Base-by-base conservation (phyloP, 805 yeast species). In the Candida xyloterini region DNA sequence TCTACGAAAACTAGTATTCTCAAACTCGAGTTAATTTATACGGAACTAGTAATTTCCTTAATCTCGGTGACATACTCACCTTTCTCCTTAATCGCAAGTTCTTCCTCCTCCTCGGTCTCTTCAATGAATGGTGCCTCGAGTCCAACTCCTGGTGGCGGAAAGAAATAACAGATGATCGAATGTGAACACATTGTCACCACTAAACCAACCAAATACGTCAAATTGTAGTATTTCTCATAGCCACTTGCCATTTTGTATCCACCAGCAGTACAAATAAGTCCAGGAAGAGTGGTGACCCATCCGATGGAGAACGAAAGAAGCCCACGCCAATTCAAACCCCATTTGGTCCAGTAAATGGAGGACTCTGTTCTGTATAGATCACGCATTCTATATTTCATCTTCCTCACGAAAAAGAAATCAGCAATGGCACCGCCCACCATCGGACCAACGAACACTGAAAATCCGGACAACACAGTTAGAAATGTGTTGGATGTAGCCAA, bases 401-500 rank as follows among this genome's bases (percentile, higher is more conserved):
- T 11, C 53, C 61, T 22, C 51, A 57, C 44, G 48, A 50, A 27
- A 57, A 59, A 40, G 43, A 53, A 40, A 24, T 51, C 55, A 5
- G 50, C 52, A 23, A 51, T 30, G 7, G 52, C 45, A 10, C 51
- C 43, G 5, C 53, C 55, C n/a, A 46, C 49, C 30, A 49, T 42
- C 11, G 56, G 56, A 8, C 50, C 53, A 7, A 51, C 48, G 37
- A 88, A 87, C 10, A 86, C 87, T 0, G 95, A 72, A 57, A 85
- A 87, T 1, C 95, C 91, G 26, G 82, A 72, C 38, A 87, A 65
- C 52, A 85, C 87, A 8, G 90, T 81, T 24, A 91, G 78, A 48
- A 70, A 68, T 7, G 56, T 57, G 11, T 63, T 51, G 2, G 72
- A 57, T 15, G 65, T 54, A 31, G 63, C 56, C 32, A 63, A 57